Conservation (phyloP, 192 early-diverging fungal species). For the Phlyctochytrium bullatum region DNA sequence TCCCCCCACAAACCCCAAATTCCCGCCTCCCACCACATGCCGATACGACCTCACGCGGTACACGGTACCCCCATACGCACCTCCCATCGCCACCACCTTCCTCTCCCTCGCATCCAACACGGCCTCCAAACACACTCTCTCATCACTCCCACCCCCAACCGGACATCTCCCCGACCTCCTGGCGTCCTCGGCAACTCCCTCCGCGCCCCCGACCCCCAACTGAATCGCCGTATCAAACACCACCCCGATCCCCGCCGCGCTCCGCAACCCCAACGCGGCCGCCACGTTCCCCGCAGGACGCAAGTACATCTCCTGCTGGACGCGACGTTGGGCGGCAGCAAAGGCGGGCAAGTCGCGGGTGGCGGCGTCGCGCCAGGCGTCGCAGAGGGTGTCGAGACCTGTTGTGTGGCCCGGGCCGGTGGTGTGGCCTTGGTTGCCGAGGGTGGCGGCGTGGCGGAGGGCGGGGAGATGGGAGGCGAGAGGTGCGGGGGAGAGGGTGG, state of each 20-base stretch:
- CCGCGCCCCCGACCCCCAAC: neutral
- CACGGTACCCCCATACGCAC: conserved; percentile 18
- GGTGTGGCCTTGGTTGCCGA: neutral
- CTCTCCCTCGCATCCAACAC: neutral
- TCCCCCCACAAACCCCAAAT: neutral
- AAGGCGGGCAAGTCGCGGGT: neutral
- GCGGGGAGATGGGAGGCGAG: neutral
- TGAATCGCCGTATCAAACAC: conserved; percentile 24
- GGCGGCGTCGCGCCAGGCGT: conserved; percentile 9
- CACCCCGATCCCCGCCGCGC: conserved; percentile 8
- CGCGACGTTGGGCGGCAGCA: conserved; percentile 1
- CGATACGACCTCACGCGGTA: conserved; percentile 12
- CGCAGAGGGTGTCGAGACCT: conserved; percentile 16
- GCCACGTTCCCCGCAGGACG: neutral
- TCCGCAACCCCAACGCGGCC: neutral
- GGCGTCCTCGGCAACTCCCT: neutral
- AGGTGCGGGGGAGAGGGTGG: neutral
- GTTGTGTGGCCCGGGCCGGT: neutral
- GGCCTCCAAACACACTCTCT: neutral
- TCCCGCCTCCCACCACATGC: neutral
- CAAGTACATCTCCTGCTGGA: conserved; percentile 5
- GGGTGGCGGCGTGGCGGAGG: neutral
- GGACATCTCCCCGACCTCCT: too few species aligned
- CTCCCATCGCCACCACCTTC: conserved; percentile 4
- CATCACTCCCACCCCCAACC: conserved; percentile 4